Base-by-base conservation (phyloP, 2,329 filamentous ascomycete genomes). In the Sphaerostilbella broomeana region DNA sequence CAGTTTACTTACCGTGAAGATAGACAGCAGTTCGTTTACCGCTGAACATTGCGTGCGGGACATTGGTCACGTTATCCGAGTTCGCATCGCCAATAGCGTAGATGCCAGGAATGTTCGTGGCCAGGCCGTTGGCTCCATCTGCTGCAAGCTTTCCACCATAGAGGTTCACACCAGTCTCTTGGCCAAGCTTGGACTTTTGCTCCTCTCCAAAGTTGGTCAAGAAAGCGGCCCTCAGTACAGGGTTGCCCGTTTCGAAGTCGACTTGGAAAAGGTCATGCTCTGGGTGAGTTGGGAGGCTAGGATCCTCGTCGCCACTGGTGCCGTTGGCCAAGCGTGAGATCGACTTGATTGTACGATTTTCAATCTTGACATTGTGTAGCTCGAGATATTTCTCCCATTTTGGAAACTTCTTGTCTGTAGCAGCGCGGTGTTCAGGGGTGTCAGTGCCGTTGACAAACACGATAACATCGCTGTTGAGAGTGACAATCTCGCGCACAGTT, bases 1-100 rank as follows among this genome's bases (percentile, higher is more conserved):
- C n/a, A n/a, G n/a, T n/a, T 9, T 29, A 60, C 72, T 62, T 51
- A 77, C 74, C 65, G 47, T 81, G 77, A 4, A 77, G 43, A 34
- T 59, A 75, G 1, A 81, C 75, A 5, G 72, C 75, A 0, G 75
- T 63, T 20, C 67, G 57, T 64, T 81, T 81, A 3, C 75, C 77
- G 10, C 62, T 72, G 50, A 64, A 80, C 50, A 81, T 66, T 0
- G 77, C 77, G 45, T 79, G 76, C 0, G 75, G 75, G 1, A 80
- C 69, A 46, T 80, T 81, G 3, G 75, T 79, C 7, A 64, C 61
- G n/a, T 70, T 70, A 38, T 79, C 75, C 21, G 67, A 69, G 55
- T 80, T 81, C 10, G 69, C 70, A 46, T 81, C 77, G 0, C 77
- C 77, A 15, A 80, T 56, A 5, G 72, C 76, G 48, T 71, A 80